Evolutionary conservation across 345 rosid species (phyloP).

Genomic region (Anacardium occidentale): DNA sequence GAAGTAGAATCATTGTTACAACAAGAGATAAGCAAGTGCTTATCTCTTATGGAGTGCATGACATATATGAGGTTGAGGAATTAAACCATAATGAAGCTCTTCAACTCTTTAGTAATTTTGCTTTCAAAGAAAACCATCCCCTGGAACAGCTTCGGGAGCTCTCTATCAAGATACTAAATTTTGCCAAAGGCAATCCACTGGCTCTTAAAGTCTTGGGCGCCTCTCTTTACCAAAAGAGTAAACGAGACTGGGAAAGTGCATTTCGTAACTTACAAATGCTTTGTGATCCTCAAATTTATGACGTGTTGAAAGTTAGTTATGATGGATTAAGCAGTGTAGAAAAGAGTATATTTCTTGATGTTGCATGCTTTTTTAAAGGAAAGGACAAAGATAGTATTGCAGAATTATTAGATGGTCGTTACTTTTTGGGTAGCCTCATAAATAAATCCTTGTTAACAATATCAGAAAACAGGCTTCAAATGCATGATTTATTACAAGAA

Average conservation of each 20-base stretch:
- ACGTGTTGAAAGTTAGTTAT: constrained; percentile 21
- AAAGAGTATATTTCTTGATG: constrained; percentile 43
- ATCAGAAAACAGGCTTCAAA: constrained; percentile 18
- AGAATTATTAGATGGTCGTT: constrained; percentile 21
- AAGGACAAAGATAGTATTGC: constrained; percentile 10
- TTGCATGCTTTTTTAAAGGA: constrained; percentile 45
- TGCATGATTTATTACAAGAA: constrained; percentile 46
- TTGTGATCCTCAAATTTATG: background rate
- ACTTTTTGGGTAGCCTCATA: constrained; percentile 2
- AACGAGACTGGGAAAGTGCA: background rate
- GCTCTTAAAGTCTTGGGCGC: constrained; percentile 6
- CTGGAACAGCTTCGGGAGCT: background rate
- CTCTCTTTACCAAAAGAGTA: background rate
- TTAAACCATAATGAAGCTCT: background rate
- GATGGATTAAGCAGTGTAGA: background rate
- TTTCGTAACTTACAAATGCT: background rate
- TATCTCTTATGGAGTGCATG: background rate
- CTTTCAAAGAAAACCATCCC: background rate
- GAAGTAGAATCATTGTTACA: constrained; percentile 14
- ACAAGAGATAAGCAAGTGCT: constrained; percentile 12
- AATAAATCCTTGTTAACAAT: constrained; percentile 37
- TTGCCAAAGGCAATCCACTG: constrained; percentile 22
- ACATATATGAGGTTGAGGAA: background rate
- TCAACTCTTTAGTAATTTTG: background rate
- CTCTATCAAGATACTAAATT: background rate